A percentile compares a stretch with the other conserved stretches of the same genome.
Evolutionary conservation across 805 yeast genomes (phyloP).

Genomic region (Ogataea trehaloabstinens): DNA sequence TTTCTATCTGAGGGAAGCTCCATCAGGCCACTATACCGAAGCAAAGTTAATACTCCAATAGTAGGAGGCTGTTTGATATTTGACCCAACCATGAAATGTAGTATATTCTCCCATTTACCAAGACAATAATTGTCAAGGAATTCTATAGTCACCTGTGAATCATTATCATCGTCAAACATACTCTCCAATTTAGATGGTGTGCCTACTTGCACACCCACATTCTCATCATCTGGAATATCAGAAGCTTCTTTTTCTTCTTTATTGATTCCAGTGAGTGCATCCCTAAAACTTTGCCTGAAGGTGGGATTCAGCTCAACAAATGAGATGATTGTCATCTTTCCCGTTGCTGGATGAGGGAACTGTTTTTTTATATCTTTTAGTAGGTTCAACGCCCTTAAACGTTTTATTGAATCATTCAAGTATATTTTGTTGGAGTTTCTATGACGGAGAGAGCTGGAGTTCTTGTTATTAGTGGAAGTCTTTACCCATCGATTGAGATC

Average conservation of each 20-base stretch:
- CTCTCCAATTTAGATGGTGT: constrained; percentile 16
- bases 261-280: constrained; percentile 74
- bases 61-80: constrained; percentile 69
- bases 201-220: constrained; percentile 1
- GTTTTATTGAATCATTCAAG: constrained; percentile 75
- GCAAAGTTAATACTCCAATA: constrained; percentile 72
- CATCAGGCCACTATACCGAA: constrained; percentile 85
- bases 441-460: constrained; percentile 9
- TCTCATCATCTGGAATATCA: constrained; percentile 9
- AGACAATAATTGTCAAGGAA: constrained; percentile 80
- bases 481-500: constrained; percentile 78
- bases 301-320: constrained; percentile 59
- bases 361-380: constrained; percentile 51
- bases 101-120: constrained; percentile 88
- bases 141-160: constrained; percentile 55
- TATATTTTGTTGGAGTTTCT: constrained; percentile 38
- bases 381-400: constrained; percentile 73
- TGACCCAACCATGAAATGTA: constrained; percentile 98
- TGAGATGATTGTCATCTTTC: constrained; percentile 29
- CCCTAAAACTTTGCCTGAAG: constrained; percentile 72
- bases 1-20: constrained; percentile 48
- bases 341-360: constrained; percentile 34
- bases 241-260: constrained; percentile 31
- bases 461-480: constrained; percentile 12
- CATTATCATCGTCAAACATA: constrained; percentile 66